Base-by-base conservation (phyloP, 176 grass and related monocot species). In the Oryza longistaminata region DNA sequence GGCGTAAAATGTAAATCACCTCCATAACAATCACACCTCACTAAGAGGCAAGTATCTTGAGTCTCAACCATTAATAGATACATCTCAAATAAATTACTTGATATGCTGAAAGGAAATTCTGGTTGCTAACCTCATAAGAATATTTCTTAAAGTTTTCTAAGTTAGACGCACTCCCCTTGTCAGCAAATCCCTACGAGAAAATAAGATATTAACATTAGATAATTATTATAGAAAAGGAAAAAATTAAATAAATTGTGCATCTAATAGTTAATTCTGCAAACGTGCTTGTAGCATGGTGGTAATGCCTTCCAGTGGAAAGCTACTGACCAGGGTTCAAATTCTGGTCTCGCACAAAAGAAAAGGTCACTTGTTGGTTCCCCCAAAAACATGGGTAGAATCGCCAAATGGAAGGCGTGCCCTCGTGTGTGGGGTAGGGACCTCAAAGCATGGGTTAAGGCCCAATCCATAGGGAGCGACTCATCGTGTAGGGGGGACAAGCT, bases 101-200 rank as follows among this genome's bases (percentile, higher is more conserved):
- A 3, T 14, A 90, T 64, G 13, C 22, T 72, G 40, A 74, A 77
- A 78, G 66, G 10, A 71, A 66, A 87, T 45, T 70, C 11, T 83
- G 25, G 90, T 79, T 46, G 70, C 25, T 88, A 25, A 92, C 93
- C 74, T 86, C 83, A 42, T 70, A 35, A 72, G 79, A 83, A 44
- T 64, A 21, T 52, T 90, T 88, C 68, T 87, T 82, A 71, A 82
- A 70, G 70, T 80, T 87, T 69, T 82, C 77, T 74, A 75, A 71
- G 66, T 72, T 87, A 64, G 79, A 72, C 35, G 66, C n/a, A 50
- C 71, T 88, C 62, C 42, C 67, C 74, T 92, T 90, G 58, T 82
- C 89, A 82, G 81, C 80, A 72, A 52, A 82, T 31, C 21, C 64
- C 83, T 89, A 12, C 55, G 83, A 52, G 33, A 53, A 85, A 86